phyloP scores from a whole-genome alignment of 75 land plant genomes.

The Picea glauca region DNA sequence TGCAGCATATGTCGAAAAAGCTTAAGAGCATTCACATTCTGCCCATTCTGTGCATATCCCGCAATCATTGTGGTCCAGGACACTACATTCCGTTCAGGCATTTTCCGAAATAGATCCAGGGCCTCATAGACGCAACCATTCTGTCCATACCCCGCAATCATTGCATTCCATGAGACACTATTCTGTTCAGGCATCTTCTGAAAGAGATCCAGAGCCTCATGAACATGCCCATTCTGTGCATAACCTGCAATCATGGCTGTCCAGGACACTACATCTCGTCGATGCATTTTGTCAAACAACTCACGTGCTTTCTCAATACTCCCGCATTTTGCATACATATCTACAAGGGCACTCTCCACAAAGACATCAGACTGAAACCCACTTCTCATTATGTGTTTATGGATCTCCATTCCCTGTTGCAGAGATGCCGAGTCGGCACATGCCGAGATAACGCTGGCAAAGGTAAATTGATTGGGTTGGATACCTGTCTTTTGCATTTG shows the following conservation, averaged over 20 bases:
- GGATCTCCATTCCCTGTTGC: constrained; percentile 14
- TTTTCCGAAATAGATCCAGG: constrained; percentile 33
- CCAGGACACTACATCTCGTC: constrained; percentile 41
- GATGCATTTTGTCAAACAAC: constrained; percentile 44
- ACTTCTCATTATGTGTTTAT: constrained; percentile 7
- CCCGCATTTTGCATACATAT: constrained; percentile 20
- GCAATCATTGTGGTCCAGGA: constrained; percentile 77
- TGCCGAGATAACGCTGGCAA: constrained; percentile 19
- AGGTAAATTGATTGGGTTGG: constrained; percentile 17
- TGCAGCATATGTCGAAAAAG: constrained; percentile 37
- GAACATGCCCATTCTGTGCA: constrained; percentile 42
- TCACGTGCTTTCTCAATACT: constrained; percentile 32
- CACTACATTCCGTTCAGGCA: constrained; percentile 36
- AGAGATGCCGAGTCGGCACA: constrained; percentile 10
- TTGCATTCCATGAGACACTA: background rate
- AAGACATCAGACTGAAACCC: constrained; percentile 13
- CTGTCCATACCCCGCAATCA: constrained; percentile 32
- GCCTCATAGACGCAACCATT: constrained; percentile 27
- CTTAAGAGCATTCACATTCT: constrained; percentile 40
- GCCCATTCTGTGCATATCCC: constrained; percentile 42
- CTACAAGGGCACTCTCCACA: constrained; percentile 16
- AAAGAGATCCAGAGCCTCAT: constrained; percentile 45
- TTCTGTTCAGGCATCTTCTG: constrained; percentile 34
- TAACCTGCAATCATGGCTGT: constrained; percentile 64
- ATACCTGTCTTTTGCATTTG: constrained; percentile 20